phyloP scores from a whole-genome alignment of 2,329 filamentous ascomycete genomes.

The Colletotrichum camelliae region DNA sequence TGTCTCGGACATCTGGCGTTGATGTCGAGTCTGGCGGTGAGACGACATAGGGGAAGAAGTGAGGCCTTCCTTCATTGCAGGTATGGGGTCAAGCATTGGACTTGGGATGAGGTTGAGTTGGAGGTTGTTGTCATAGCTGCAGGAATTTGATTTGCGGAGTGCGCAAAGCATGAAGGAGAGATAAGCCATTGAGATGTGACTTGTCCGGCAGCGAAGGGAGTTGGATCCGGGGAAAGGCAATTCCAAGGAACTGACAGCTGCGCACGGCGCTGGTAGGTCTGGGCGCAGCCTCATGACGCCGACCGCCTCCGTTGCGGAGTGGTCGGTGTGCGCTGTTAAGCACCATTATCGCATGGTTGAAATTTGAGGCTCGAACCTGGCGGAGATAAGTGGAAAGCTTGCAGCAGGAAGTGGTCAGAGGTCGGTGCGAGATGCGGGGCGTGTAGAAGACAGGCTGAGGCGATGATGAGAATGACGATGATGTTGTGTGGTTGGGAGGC shows the following conservation, averaged over 20 bases:
- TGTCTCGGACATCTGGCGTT: constrained; percentile 2
- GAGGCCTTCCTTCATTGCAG: background rate
- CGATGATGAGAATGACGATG: background rate
- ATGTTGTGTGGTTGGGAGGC: background rate
- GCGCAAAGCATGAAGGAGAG: constrained; percentile 1
- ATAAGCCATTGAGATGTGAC: constrained; percentile 8
- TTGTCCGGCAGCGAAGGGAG: constrained; percentile 7
- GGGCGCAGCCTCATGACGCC: constrained; percentile 2
- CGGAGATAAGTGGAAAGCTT: background rate
- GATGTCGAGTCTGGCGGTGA: constrained; percentile 13
- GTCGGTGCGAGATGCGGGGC: background rate
- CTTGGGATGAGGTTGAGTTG: background rate
- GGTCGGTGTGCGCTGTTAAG: background rate
- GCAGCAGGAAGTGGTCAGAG: background rate
- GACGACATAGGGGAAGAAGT: background rate
- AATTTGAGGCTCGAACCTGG: background rate
- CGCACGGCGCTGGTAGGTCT: background rate
- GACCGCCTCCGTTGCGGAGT: background rate
- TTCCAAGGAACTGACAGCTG: background rate
- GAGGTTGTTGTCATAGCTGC: background rate
- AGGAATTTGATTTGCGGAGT: background rate
- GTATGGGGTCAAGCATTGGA: background rate
- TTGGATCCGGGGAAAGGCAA: constrained; percentile 15
- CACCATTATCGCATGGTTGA: background rate
- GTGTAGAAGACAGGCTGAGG: background rate